Percentiles rank a stretch among this genome's conserved stretches.
phyloP scores from a whole-genome alignment of 805 yeast genomes.

The Metahyphopichia silvanorum region DNA sequence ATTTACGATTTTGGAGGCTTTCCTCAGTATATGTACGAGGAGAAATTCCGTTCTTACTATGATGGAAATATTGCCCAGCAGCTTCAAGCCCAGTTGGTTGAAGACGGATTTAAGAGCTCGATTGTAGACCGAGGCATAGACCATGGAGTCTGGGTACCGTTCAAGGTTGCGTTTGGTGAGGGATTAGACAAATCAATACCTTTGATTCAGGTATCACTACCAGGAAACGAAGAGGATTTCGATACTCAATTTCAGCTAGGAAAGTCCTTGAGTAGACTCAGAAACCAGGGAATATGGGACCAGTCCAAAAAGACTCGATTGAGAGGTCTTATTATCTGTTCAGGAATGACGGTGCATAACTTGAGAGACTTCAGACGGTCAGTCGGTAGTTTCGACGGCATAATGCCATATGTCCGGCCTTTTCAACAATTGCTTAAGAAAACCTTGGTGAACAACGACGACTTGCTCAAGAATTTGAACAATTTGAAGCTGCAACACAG shows the following conservation, averaged over 20 bases:
- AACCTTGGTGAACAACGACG: constrained; percentile 30
- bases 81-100: constrained; percentile 38
- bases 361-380: constrained; percentile 47
- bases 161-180: constrained; percentile 62
- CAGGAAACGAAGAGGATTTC: constrained; percentile 37
- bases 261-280: constrained; percentile 45
- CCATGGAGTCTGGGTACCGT: constrained; percentile 83
- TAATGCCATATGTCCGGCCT: constrained; percentile 47
- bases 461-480: constrained; percentile 35
- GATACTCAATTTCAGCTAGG: constrained; percentile 54
- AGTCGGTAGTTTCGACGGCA: constrained; percentile 10
- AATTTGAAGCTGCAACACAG: constrained; percentile 25
- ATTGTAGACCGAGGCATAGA: constrained; percentile 65
- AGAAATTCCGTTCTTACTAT: constrained; percentile 54
- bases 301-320: constrained; percentile 18
- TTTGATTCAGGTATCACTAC: constrained; percentile 50
- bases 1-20: constrained; percentile 78
- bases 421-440: constrained; percentile 48
- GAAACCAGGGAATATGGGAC: constrained; percentile 40
- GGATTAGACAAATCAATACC: constrained; percentile 43
- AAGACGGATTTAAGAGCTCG: constrained; percentile 42
- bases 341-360: constrained; percentile 84
- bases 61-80: constrained; percentile 41
- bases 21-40: constrained; percentile 60
- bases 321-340: constrained; percentile 49